These are phyloP conservation scores for Delonix regia DNA, from an alignment of 306 rosid genomes.

Conservation along the genomic window DNA sequence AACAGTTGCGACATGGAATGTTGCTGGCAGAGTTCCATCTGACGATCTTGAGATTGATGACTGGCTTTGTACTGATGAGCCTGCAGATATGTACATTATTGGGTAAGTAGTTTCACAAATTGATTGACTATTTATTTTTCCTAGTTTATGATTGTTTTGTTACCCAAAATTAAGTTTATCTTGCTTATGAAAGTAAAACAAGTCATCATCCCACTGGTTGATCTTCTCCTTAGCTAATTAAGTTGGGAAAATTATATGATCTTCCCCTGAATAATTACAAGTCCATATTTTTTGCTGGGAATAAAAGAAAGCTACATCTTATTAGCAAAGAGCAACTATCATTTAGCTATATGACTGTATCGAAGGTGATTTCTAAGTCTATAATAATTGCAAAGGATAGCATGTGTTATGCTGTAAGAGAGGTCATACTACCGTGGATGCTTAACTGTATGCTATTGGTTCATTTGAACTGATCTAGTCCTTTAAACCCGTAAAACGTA, in stretches of 20 bases:
- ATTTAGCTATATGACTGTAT: slow-evolving; percentile 4
- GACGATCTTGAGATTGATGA: slow-evolving; percentile 80
- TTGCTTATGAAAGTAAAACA: background rate
- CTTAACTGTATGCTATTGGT: background rate
- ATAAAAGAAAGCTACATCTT: background rate
- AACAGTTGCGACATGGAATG: slow-evolving; percentile 90
- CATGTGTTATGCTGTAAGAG: background rate
- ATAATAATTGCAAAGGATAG: background rate
- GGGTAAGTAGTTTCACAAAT: slow-evolving; percentile 69
- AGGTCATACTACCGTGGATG: background rate
- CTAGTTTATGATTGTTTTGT: slow-evolving; percentile 5
- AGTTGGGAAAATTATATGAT: background rate
- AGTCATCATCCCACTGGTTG: background rate
- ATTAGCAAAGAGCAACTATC: background rate
- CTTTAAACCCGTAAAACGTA: background rate
- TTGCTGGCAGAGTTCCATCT: slow-evolving; percentile 80
- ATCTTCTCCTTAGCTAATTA: background rate
- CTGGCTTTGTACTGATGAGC: slow-evolving; percentile 79
- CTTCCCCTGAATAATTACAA: slow-evolving; percentile 1
- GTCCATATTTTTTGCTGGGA: background rate
- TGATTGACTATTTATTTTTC: background rate
- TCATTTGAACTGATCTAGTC: background rate
- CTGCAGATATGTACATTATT: slow-evolving; percentile 78
- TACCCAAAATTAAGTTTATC: slow-evolving; percentile 23
- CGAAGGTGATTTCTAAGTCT: background rate